Base-by-base conservation (phyloP, 1,284 basidiomycete genomes). In the Ustilago lituana region DNA sequence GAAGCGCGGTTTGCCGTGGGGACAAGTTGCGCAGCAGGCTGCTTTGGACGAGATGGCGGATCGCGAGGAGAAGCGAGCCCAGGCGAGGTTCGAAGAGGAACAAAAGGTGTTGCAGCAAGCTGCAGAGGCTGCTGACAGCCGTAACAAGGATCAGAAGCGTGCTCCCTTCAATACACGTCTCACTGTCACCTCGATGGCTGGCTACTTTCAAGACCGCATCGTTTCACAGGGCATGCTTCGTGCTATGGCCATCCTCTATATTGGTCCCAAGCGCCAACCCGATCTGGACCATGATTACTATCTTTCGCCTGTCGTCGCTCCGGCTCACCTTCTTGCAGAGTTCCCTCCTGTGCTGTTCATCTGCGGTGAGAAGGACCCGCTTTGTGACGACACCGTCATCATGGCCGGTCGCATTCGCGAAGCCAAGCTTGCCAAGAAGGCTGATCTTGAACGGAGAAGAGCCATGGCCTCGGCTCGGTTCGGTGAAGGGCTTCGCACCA, bases 171-270 rank as follows among this genome's bases (percentile, higher is more conserved):
- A 91, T 20, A 94, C 92, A 4, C 85, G 93, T 41, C 84, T 98
- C 73, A 95, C 95, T 0, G 97, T 98, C 93, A 96, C 94, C 3
- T 94, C 91, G 77, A 88, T 94, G 46, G 91, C 92, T 17, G 94
- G 93, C 33, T 79, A 77, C 47, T 79, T 77, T 37, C 72, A 77
- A 43, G 77, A 79, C 31, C 61, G 77, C 10, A 78, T 79, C 60
- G 40, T 79, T 22, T 73, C 76, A 14, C 77, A 76, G 41, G 64
- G 67, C 29, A 79, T 78, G 77, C 95, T 97, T 91, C 91, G 95
- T 37, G 93, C 94, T 1, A 98, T 98, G 94, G 94, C 94, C 1
- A 94, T 98, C 75, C 85, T 97, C 56, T 98, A 98, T 84, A 90
- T 98, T 64, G 95, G 95, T 1, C 94, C 94, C 0, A 88, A 91